Evolutionary conservation across 371 early-diverging fungal genomes (phyloP), one percentile per base, ranked within the genome.

Genomic region (Apophysomyces elegans): DNA sequence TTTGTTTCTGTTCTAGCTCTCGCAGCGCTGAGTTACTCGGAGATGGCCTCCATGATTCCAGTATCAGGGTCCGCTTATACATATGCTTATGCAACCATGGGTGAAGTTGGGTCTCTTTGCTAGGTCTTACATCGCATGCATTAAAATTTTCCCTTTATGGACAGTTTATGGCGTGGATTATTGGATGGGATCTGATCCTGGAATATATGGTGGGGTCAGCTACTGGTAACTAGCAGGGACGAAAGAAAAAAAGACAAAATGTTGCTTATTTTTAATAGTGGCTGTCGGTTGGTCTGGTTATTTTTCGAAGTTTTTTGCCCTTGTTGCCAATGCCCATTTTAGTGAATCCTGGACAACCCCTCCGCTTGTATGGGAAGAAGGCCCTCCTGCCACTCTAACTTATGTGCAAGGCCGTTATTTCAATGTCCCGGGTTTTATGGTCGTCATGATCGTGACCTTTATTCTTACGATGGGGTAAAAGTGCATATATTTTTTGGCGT

Each of bases 101-200:
- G 95, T 32, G 94, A 94, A 68, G 77, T 77, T 26, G 32, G 32
- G 32, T 26, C 32, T 2, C 32, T 26, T 26, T 26, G 32, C 32
- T 26, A 26, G 32, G 3, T 26, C 32, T 26, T 26, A 26, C 32
- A 26, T 26, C 2, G 32, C 32, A 26, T 26, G 32, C 2, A 26
- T 26, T 26, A 26, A 26, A 3, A 2, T 2, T 26, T 26, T 26
- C 32, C 3, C 32, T 26, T 26, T 26, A 26, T 26, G 32, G 32
- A 26, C 32, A 77, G 79, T 77, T 92, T 45, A 72, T 91, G 16
- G 93, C 87, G 2, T 94, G 93, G 93, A 88, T 88, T 36, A 87
- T 94, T 64, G 93, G 93, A 21, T 94, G 95, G 95, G 88, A 93
- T 74, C 74, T 93, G 38, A 88, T 91, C n/a, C 78, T 94, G 37